Evolutionary conservation across 2,329 filamentous ascomycete genomes (phyloP).

Genomic region (Ophiostoma quercus): DNA sequence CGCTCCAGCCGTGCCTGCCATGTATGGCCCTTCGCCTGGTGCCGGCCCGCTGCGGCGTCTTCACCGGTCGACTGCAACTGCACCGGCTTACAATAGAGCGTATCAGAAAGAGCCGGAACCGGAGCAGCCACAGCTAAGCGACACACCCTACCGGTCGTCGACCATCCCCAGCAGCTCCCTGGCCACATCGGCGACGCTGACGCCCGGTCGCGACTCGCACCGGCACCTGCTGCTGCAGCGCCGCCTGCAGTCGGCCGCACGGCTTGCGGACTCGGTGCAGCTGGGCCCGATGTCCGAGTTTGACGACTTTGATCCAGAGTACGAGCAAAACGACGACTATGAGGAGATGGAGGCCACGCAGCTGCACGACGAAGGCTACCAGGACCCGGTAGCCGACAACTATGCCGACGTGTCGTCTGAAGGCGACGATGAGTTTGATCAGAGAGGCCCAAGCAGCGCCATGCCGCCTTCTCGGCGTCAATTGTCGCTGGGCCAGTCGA

Average conservation of each 20-base stretch:
- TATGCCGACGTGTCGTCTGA: constrained; percentile 24
- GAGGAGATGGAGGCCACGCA: constrained; percentile 13
- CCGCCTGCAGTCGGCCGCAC: constrained; percentile 26
- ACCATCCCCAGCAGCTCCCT: background rate
- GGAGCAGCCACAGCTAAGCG: background rate
- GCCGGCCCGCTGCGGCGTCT: constrained; percentile 18
- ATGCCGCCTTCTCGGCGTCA: background rate
- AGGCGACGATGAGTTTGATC: constrained; percentile 21
- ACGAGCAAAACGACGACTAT: constrained; percentile 22
- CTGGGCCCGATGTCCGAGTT: constrained; percentile 30
- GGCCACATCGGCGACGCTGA: constrained; percentile 4
- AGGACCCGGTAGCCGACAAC: constrained; percentile 1
- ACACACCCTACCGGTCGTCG: background rate
- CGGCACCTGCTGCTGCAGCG: constrained; percentile 22
- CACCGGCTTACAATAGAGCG: background rate
- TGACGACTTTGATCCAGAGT: constrained; percentile 26
- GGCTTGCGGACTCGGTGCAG: constrained; percentile 29
- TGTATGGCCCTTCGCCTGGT: constrained; percentile 4
- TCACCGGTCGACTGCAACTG: constrained; percentile 18
- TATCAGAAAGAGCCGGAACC: background rate
- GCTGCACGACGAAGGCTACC: background rate
- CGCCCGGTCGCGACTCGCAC: constrained; percentile 5
- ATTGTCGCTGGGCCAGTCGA: constrained; percentile 2
- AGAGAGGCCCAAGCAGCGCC: background rate
- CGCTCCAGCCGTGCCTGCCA: background rate